Evolutionary conservation across 1,284 basidiomycete species (phyloP).

Genomic region (Fomitopsis betulina): DNA sequence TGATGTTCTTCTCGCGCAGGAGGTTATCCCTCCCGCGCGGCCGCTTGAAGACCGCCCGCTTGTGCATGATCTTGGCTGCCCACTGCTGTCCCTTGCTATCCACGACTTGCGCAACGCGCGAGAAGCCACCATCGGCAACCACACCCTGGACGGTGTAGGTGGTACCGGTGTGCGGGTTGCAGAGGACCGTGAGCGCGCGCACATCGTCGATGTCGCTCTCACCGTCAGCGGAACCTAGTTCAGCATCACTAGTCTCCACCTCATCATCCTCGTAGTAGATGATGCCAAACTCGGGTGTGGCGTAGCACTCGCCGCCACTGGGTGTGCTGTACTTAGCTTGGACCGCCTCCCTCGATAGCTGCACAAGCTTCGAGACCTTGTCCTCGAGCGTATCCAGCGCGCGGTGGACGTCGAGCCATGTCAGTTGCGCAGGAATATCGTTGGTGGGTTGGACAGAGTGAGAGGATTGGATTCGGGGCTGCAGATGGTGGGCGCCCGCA

Average conservation of each 20-base stretch:
- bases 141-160: slow-evolving; percentile 4
- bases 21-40: neutral
- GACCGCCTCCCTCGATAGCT: no score
- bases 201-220: neutral
- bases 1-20: neutral
- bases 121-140: slow-evolving; percentile 12
- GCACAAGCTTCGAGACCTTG: neutral
- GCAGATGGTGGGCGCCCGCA: neutral
- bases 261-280: neutral
- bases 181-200: neutral
- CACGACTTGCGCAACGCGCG: slow-evolving; percentile 12
- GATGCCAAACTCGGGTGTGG: neutral
- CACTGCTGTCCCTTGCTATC: neutral
- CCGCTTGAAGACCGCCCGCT: neutral
- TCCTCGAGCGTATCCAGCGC: neutral
- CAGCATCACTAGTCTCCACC: no score
- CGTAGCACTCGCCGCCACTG: no score
- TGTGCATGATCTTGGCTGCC: slow-evolving; percentile 9
- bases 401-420: neutral
- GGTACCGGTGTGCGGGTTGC: neutral
- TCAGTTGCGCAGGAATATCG: neutral
- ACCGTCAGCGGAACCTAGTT: neutral
- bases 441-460: neutral
- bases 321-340: no score
- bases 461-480: neutral